phyloP scores from a whole-genome alignment of 345 rosid genomes.

The Streptanthus diversifolius region DNA sequence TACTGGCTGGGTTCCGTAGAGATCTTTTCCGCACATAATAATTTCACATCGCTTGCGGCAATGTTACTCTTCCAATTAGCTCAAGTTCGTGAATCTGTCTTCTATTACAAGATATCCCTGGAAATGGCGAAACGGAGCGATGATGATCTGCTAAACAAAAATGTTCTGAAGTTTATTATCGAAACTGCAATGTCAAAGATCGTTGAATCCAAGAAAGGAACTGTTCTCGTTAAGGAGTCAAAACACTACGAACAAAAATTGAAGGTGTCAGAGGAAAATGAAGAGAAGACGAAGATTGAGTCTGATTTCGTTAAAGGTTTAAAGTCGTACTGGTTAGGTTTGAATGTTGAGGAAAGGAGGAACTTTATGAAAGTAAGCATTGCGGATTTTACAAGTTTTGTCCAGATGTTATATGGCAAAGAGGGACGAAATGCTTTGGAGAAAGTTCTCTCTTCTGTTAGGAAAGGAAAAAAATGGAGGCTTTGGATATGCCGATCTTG shows the following conservation, averaged over 20 bases:
- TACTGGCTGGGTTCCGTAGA: not conserved
- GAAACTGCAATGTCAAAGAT: too few species aligned
- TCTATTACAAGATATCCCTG: slow-evolving; percentile 12
- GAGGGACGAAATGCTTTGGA: not conserved
- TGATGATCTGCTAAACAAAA: too few species aligned
- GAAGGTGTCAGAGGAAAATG: not conserved
- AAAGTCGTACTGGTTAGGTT: not conserved
- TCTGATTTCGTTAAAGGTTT: not conserved
- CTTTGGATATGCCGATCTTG: slow-evolving; percentile 17
- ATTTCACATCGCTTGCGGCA: not conserved
- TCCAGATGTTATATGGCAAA: not conserved
- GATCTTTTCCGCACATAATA: not conserved
- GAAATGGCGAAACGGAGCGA: not conserved
- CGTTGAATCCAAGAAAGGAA: too few species aligned
- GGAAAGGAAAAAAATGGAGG: not conserved
- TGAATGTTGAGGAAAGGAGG: slow-evolving; percentile 11
- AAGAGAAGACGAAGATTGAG: not conserved
- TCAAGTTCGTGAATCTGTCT: not conserved
- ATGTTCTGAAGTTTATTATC: not conserved
- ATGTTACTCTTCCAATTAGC: not conserved
- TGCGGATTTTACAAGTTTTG: not conserved
- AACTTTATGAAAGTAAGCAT: slow-evolving; percentile 14
- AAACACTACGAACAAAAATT: not conserved
- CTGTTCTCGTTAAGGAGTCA: not conserved
- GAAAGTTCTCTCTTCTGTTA: not conserved